A percentile compares a stretch with the other conserved stretches of the same genome.
Evolutionary conservation across 352 stramenopile genomes (phyloP).

Genomic region (Saprolegnia diclina): DNA sequence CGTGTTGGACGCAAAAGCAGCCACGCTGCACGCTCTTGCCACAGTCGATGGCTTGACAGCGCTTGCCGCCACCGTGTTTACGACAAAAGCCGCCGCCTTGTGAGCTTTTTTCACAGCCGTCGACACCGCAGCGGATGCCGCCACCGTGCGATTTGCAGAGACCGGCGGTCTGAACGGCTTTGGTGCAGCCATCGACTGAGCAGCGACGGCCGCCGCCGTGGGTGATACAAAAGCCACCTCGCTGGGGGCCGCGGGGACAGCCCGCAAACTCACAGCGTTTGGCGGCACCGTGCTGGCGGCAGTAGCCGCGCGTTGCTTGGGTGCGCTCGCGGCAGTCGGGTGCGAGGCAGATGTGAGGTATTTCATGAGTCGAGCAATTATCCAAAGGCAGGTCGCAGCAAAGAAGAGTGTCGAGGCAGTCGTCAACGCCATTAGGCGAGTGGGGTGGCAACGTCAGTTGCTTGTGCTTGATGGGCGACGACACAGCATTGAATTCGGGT

Average conservation of each 20-base stretch:
- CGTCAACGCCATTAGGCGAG: not conserved
- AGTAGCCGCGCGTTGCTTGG: slow-evolving; percentile 25
- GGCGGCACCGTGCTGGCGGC: slow-evolving; percentile 13
- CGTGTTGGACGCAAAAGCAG: slow-evolving; percentile 9
- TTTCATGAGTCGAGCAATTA: not conserved
- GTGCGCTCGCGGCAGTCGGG: slow-evolving; percentile 26
- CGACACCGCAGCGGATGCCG: slow-evolving; percentile 72
- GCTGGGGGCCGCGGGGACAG: slow-evolving; percentile 14
- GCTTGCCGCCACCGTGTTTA: slow-evolving; percentile 41
- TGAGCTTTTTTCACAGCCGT: slow-evolving; percentile 73
- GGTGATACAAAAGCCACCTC: slow-evolving; percentile 22
- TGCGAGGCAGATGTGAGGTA: slow-evolving; percentile 3
- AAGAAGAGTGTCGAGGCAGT: not conserved
- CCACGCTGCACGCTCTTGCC: slow-evolving; percentile 12
- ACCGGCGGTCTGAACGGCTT: slow-evolving; percentile 1
- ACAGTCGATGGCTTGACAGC: not conserved
- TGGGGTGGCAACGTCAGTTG: not conserved
- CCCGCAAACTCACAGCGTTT: slow-evolving; percentile 1
- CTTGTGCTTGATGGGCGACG: not conserved
- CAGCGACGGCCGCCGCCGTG: slow-evolving; percentile 26
- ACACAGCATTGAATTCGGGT: not conserved
- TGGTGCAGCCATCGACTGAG: slow-evolving; percentile 21
- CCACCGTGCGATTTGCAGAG: slow-evolving; percentile 54
- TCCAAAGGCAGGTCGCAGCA: not conserved
- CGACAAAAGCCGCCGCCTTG: slow-evolving; percentile 63